Evolutionary conservation across 441 rosid species (phyloP).

Genomic region (Erodium trifolium): DNA sequence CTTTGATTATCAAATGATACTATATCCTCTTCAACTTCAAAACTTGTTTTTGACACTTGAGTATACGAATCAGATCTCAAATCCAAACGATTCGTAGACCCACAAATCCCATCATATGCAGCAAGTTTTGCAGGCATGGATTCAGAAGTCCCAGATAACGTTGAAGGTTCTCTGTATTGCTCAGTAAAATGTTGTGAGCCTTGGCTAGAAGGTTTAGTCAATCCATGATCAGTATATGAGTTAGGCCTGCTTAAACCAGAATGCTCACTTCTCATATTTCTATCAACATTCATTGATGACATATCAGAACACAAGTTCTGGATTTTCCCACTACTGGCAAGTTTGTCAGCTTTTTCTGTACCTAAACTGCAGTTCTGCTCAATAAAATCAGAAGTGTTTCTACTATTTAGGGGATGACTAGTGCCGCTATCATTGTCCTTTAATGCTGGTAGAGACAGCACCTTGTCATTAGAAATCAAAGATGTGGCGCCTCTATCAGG

Average conservation of each 20-base stretch:
- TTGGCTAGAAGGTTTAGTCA: slow-evolving; percentile 30
- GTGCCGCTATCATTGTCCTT: slow-evolving; percentile 28
- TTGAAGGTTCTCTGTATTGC: slow-evolving; percentile 25
- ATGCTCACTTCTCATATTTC: slow-evolving; percentile 21
- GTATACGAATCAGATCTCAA: slow-evolving; percentile 36
- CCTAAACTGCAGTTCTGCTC: slow-evolving; percentile 22
- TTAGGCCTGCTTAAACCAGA: slow-evolving; percentile 28
- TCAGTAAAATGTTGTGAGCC: slow-evolving; percentile 28
- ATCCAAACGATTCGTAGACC: slow-evolving; percentile 29
- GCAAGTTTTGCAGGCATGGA: slow-evolving; percentile 10
- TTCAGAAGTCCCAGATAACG: slow-evolving; percentile 20
- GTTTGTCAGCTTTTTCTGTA: slow-evolving; percentile 25
- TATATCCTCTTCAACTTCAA: slow-evolving; percentile 53
- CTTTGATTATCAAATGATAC: slow-evolving; percentile 61
- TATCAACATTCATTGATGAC: slow-evolving; percentile 33
- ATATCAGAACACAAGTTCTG: slow-evolving; percentile 29
- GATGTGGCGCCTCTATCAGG: slow-evolving; percentile 24
- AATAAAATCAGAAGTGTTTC: slow-evolving; percentile 22
- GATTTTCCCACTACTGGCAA: slow-evolving; percentile 22
- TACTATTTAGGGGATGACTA: slow-evolving; percentile 10
- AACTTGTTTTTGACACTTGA: slow-evolving; percentile 22
- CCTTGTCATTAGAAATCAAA: slow-evolving; percentile 22
- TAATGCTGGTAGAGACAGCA: slow-evolving; percentile 27
- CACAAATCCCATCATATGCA: slow-evolving; percentile 17
- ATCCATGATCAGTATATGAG: slow-evolving; percentile 32